These are phyloP conservation scores for Wakefieldia striispora DNA, from an alignment of 768 basidiomycete genomes.

Conservation along the genomic window DNA sequence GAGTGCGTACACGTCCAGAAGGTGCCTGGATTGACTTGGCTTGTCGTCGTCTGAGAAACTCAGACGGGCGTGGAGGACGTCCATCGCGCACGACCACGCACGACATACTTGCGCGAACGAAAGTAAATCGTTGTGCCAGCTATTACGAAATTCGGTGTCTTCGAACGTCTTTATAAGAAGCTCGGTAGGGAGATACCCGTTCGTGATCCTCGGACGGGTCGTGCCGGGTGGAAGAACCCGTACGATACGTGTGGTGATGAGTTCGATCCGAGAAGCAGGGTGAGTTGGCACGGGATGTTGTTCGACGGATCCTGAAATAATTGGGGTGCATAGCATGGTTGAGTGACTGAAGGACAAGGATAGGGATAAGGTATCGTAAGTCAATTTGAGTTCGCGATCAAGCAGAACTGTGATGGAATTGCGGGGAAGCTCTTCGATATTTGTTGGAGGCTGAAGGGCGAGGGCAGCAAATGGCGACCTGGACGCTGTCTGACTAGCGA, in stretches of 20 bases:
- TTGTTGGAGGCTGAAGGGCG: conserved; percentile 11
- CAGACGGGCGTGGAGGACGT: conserved; percentile 12
- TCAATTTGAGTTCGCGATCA: conserved; percentile 15
- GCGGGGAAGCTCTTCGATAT: conserved; percentile 1
- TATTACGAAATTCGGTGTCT: conserved; percentile 15
- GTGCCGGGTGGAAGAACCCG: conserved; percentile 13
- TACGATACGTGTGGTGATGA: conserved; percentile 20
- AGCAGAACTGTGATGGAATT: conserved; percentile 9
- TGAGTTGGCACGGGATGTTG: neutral
- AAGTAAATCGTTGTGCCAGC: conserved; percentile 20
- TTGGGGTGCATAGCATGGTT: conserved; percentile 14
- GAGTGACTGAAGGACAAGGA: conserved; percentile 24
- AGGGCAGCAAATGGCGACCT: conserved; percentile 10
- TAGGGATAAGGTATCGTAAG: conserved; percentile 14
- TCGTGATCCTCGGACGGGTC: neutral
- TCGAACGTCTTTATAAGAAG: conserved; percentile 21
- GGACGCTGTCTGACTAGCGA: conserved; percentile 1
- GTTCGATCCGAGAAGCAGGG: conserved; percentile 14
- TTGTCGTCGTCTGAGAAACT: conserved; percentile 17
- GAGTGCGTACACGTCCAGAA: conserved; percentile 14
- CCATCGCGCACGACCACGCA: conserved; percentile 25
- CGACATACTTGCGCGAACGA: conserved; percentile 27
- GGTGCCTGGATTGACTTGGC: neutral
- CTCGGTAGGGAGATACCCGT: conserved; percentile 18
- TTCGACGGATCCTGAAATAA: neutral